phyloP scores from a whole-genome alignment of 495 filamentous ascomycete genomes.

The Hypomontagnella submonticulosa region DNA sequence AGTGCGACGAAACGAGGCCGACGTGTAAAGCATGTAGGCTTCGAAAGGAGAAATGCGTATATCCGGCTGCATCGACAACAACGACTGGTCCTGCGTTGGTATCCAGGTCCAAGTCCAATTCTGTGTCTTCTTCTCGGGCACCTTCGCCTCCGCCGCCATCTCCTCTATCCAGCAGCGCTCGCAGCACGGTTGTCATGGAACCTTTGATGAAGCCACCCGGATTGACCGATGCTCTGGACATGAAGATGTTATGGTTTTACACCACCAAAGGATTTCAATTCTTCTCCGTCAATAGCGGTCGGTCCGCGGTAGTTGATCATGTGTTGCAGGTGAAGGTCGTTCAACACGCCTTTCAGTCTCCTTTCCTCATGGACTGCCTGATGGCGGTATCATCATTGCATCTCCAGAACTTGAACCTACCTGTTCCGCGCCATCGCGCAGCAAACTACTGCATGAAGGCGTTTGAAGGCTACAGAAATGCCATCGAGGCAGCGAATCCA shows the following conservation, averaged over 20 bases:
- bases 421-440: conserved; percentile 41
- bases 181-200: conserved; percentile 42
- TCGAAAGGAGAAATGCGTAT: conserved; percentile 58
- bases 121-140: conserved; percentile 14
- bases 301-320: conserved; percentile 47
- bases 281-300: conserved; percentile 51
- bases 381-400: conserved; percentile 61
- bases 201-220: conserved; percentile 51
- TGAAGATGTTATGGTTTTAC: conserved; percentile 60
- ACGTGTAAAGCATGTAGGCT: conserved; percentile 58
- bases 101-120: conserved; percentile 28
- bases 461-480: conserved; percentile 57
- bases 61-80: conserved; percentile 35
- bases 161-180: conserved; percentile 1
- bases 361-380: conserved; percentile 62
- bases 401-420: conserved; percentile 48
- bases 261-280: conserved; percentile 49
- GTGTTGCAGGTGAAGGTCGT: conserved; percentile 56
- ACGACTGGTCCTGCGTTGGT: conserved; percentile 11
- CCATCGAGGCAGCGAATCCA: conserved; percentile 53
- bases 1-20: conserved; percentile 63
- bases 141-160: conserved; percentile 1
- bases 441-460: conserved; percentile 55
- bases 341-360: conserved; percentile 58
- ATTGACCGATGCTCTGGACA: conserved; percentile 46